Percentiles rank a stretch among this genome's conserved stretches.
Conservation (phyloP, 805 yeast genomes). For the Saturnispora besseyi region DNA sequence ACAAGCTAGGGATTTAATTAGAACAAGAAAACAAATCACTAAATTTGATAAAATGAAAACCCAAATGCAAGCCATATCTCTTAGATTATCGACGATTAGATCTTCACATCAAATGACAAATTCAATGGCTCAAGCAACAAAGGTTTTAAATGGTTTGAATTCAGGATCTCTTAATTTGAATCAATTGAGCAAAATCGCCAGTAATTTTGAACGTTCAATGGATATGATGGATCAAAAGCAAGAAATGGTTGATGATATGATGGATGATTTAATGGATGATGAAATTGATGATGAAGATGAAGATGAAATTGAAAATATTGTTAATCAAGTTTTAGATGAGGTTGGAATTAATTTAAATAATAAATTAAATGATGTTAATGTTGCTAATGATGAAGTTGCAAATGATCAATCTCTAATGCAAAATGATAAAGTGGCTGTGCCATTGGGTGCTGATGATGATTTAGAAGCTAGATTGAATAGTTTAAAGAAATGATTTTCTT, state of each 20-base stretch:
- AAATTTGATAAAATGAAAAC: conserved; percentile 93
- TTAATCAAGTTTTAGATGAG: conserved; percentile 87
- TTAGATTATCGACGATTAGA: conserved; percentile 86
- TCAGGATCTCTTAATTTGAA: conserved; percentile 76
- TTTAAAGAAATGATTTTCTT: conserved; percentile 44
- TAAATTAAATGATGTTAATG: conserved; percentile 27
- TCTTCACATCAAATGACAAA: conserved; percentile 92
- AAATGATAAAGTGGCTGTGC: conserved; percentile 17
- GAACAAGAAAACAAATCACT: conserved; percentile 75
- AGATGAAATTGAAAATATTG: conserved; percentile 85
- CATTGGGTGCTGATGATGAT: conserved; percentile 61
- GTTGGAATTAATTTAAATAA: conserved; percentile 78
- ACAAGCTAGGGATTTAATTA: conserved; percentile 89
- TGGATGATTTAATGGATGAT: conserved; percentile 92
- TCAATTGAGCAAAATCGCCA: conserved; percentile 77
- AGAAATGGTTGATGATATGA: conserved; percentile 97
- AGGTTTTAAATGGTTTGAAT: conserved; percentile 79
- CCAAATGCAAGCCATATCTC: conserved; percentile 87
- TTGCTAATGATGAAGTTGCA: conserved; percentile 16
- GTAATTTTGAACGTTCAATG: conserved; percentile 90
- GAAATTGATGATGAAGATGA: conserved; percentile 74
- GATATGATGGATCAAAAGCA: conserved; percentile 98
- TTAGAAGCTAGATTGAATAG: conserved; percentile 83
- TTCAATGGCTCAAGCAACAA: conserved; percentile 91
- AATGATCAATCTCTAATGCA: conserved; percentile 26